Percentiles rank a stretch among this genome's conserved stretches.
Evolutionary conservation across 129 eudicot genomes (phyloP).

Genomic region (Logfia minima): DNA sequence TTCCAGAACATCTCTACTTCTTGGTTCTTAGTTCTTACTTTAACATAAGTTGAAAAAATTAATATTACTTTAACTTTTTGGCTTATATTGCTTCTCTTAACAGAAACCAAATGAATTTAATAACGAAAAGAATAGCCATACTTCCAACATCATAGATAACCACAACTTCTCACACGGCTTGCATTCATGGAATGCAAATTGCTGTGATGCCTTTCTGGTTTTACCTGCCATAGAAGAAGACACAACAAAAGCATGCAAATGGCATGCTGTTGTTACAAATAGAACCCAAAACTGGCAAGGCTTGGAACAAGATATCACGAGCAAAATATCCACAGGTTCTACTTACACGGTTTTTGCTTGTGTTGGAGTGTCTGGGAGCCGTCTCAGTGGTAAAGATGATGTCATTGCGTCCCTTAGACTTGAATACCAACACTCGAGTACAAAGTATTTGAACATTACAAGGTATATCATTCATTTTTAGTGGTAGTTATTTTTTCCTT

Average conservation of each 20-base stretch:
- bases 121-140: slow-evolving; percentile 22
- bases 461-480: slow-evolving; percentile 30
- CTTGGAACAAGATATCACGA: slow-evolving; percentile 84
- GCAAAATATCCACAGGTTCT: slow-evolving; percentile 49
- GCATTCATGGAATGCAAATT: slow-evolving; percentile 67
- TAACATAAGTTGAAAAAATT: too few species aligned
- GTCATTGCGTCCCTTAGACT: slow-evolving; percentile 66
- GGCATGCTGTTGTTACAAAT: slow-evolving; percentile 58
- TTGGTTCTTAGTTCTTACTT: not conserved
- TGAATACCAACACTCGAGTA: slow-evolving; percentile 44
- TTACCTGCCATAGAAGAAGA: slow-evolving; percentile 36
- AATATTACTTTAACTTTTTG: slow-evolving; percentile 14
- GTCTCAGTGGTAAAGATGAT: slow-evolving; percentile 35
- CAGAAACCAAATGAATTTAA: slow-evolving; percentile 21
- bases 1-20: not conserved
- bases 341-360: slow-evolving; percentile 58
- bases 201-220: slow-evolving; percentile 61
- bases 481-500: not conserved
- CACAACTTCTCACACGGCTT: slow-evolving; percentile 72
- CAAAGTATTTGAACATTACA: slow-evolving; percentile 54
- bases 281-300: slow-evolving; percentile 91
- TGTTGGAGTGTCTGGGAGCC: slow-evolving; percentile 65
- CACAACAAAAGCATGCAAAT: slow-evolving; percentile 28
- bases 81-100: slow-evolving; percentile 16
- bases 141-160: slow-evolving; percentile 57